A percentile compares a stretch with the other conserved stretches of the same genome.
Conservation (phyloP, 768 basidiomycete genomes). For the Tricholoma matsutake region DNA sequence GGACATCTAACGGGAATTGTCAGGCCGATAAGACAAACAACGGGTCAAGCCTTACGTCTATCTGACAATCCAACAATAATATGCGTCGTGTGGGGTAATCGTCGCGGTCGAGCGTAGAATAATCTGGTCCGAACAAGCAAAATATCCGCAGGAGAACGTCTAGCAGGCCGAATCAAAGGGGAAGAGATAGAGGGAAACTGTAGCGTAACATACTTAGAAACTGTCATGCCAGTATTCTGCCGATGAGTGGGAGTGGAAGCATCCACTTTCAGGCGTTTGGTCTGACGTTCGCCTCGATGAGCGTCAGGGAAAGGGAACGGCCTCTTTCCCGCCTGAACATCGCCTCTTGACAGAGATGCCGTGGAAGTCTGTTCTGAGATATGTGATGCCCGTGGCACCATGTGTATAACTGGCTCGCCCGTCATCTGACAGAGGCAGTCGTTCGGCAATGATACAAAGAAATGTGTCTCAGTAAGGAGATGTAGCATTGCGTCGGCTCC, state of each 20-base stretch:
- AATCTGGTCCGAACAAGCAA: conserved; percentile 51
- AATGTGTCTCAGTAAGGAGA: conserved; percentile 67
- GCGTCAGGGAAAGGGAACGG: conserved; percentile 9
- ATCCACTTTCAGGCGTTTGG: conserved; percentile 28
- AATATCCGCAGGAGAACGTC: conserved; percentile 49
- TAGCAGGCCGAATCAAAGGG: conserved; percentile 12
- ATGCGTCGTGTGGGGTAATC: conserved; percentile 44
- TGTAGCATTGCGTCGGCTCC: conserved; percentile 77
- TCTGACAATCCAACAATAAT: conserved; percentile 65
- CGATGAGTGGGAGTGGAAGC: background rate
- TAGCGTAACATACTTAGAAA: background rate
- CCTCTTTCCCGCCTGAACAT: conserved; percentile 10
- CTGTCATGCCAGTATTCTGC: background rate
- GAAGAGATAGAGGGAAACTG: background rate
- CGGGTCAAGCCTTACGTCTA: conserved; percentile 46
- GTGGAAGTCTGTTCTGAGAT: background rate
- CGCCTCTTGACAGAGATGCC: background rate
- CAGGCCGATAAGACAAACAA: background rate
- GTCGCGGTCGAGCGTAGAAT: conserved; percentile 65
- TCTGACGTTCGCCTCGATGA: conserved; percentile 15
- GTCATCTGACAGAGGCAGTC: conserved; percentile 82
- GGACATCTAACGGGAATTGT: conserved; percentile 47
- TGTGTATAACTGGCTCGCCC: conserved; percentile 60
- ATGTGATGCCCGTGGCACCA: conserved; percentile 13
- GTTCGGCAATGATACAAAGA: conserved; percentile 80